These are phyloP conservation scores for Amanita phalloides DNA, from an alignment of 768 basidiomycete species.

Conservation along the genomic window DNA sequence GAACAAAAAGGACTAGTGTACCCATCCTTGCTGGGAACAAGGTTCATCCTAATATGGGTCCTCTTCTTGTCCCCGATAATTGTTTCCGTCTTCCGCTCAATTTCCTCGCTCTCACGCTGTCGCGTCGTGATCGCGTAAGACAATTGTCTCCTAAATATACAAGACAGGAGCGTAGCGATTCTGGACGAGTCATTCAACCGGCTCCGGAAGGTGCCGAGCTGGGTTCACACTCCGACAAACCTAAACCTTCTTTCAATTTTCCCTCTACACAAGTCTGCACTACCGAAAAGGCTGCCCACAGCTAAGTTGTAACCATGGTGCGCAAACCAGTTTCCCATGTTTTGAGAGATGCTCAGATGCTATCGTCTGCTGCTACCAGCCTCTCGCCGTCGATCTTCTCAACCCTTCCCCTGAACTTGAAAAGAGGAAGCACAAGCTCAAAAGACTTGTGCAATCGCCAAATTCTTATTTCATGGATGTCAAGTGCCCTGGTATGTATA, in stretches of 20 bases:
- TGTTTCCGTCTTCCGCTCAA: background rate
- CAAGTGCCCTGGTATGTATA: constrained; percentile 82
- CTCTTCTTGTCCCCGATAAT: background rate
- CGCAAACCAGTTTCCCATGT: constrained; percentile 5
- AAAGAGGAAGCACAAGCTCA: constrained; percentile 93
- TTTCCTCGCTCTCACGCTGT: constrained; percentile 3
- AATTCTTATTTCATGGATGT: constrained; percentile 99
- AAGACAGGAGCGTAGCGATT: background rate
- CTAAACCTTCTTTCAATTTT: constrained; percentile 27
- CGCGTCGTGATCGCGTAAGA: background rate
- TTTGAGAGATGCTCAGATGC: background rate
- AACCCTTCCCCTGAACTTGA: constrained; percentile 87
- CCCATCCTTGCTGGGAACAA: constrained; percentile 2
- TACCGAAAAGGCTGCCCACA: constrained; percentile 20
- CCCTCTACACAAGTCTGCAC: constrained; percentile 27
- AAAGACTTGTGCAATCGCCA: constrained; percentile 96
- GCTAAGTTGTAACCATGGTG: constrained; percentile 24
- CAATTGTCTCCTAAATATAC: background rate
- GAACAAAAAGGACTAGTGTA: constrained; percentile 4
- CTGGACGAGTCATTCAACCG: background rate
- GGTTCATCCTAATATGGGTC: background rate
- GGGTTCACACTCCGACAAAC: constrained; percentile 15
- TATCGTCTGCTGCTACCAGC: constrained; percentile 28
- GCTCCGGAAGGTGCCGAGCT: constrained; percentile 15
- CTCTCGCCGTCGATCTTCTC: constrained; percentile 96